Evolutionary conservation across 2,329 filamentous ascomycete species (phyloP), one percentile per base, ranked within the genome.

Genomic region (Ceratocystis destructans): DNA sequence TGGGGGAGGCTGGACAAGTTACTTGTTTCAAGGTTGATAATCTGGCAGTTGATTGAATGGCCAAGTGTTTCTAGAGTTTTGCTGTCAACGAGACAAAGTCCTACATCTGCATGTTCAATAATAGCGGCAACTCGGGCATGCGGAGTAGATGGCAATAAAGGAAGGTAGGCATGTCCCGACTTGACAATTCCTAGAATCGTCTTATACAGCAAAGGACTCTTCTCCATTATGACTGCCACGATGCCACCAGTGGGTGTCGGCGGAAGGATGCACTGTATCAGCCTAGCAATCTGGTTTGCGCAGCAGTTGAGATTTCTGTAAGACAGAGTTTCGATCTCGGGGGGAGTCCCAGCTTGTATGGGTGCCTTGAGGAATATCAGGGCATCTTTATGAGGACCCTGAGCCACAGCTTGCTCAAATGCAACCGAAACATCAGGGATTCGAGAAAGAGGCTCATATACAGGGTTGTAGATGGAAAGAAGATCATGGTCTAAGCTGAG

Each of bases 221-320:
- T 95, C 25, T 92, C 83, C 82, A 95, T 86, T 59, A 87, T 79
- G 57, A 96, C 82, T 44, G 85, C 86, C n/a, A 95, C 78, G 4
- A 63, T 45, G 1, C 63, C 64, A 12, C 57, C 15, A 5, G 22
- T 6, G 8, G n/a, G 5, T 22, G 37, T 6, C 7, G 59, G 22
- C 4, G 66, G 66, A 2, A 64, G 33, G 4, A 68, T 25, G 45
- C 59, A 59, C 2, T 57, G 48, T 20, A 68, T 69, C 61, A 68
- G 72, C 64, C 71, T 71, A 1, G 86, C 88, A 64, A 93, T 76
- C 53, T 73, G 75, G 70, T 92, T 91, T 0, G 88, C 84, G 53
- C 75, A 76, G 1, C 70, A 70, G 71, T 92, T 88, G 3, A 96
- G 77, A 31, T 85, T 76, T 1, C 70, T 69, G 71, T 90, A 96